phyloP scores from a whole-genome alignment of 176 grass and related monocot genomes.

The Calamus simplicifolius region DNA sequence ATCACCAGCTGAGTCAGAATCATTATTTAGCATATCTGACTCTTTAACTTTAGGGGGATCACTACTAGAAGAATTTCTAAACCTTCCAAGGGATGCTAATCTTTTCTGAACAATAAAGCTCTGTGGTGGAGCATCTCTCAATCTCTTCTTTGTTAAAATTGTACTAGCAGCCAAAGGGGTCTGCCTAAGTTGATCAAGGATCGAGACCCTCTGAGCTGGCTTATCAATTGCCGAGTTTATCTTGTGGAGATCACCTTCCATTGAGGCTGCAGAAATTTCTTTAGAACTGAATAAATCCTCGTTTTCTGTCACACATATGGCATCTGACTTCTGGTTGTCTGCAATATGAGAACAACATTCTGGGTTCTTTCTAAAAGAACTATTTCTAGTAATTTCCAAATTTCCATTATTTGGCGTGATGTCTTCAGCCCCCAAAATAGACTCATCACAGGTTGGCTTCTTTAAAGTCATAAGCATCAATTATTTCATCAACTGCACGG shows the following conservation, averaged over 20 bases:
- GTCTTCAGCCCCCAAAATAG: conserved; percentile 20
- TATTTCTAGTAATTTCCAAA: conserved; percentile 18
- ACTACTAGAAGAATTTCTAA: conserved; percentile 35
- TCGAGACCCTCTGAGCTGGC: conserved; percentile 50
- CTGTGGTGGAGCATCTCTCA: conserved; percentile 23
- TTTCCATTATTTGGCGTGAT: conserved; percentile 26
- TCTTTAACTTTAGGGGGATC: conserved; percentile 23
- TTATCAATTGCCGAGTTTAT: conserved; percentile 42
- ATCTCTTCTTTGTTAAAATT: conserved; percentile 43
- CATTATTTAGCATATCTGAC: conserved; percentile 21
- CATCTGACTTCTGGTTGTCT: conserved; percentile 30
- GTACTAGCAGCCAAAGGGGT: conserved; percentile 36
- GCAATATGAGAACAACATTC: conserved; percentile 22
- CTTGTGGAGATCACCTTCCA: conserved; percentile 29
- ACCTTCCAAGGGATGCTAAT: conserved; percentile 17
- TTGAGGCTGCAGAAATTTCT: conserved; percentile 18
- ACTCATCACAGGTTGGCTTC: conserved; percentile 35
- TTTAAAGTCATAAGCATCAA: conserved; percentile 71
- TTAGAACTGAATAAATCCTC: conserved; percentile 20
- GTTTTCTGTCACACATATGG: conserved; percentile 21
- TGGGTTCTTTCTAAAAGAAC: conserved; percentile 25
- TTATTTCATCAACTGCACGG: conserved; percentile 85
- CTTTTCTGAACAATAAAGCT: conserved; percentile 18
- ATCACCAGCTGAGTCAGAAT: conserved; percentile 27
- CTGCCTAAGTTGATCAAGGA: conserved; percentile 62